Base-by-base conservation (phyloP, 1,284 basidiomycete species). In the Cutaneotrichosporon sp. region DNA sequence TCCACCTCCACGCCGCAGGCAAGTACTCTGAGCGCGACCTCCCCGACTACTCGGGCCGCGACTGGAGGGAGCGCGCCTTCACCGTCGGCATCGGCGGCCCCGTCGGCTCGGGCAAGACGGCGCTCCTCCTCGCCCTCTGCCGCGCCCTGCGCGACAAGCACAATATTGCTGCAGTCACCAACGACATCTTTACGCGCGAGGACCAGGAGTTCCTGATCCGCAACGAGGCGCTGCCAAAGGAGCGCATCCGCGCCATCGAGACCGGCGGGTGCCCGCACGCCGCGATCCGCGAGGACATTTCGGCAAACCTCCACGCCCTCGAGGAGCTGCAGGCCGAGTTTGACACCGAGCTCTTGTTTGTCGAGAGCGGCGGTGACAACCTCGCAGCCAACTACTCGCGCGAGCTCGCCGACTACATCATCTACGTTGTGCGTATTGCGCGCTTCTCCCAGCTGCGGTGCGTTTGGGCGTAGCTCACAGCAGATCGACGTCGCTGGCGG, bases 71-170 rank as follows among this genome's bases (percentile, higher is more conserved):
- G 81, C 83, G 95, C 64, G 95, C 92, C 1, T 99, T 99, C 80
- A 99, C 95, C 0, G 83, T 99, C 60, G 95, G 95, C 4, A 98
- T 98, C 62, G 95, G 95, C 72, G 95, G 91, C 1, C 92, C 95
- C 1, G 95, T 99, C 22, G 97, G 97, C 13, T 97, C 94, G 1
- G 97, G 97, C 14, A 98, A 99, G 83, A 99, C 95, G 0, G 95
- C 95, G 0, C 81, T 99, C 62, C 90, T 95, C 0, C 86, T 99
- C 46, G 92, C 91, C 0, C 84, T 99, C n/a, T 99, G 97, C 80
- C 85, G 88, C 72, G 85, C 84, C 56, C 82, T 99, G 55, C 85
- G 95, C 58, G 86, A 87, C 46, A 84, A 88, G 66, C 91, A 90
- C 79, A 98, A 99, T 79, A 90, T 99, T 54, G 92, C 90, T 33